Conservation (phyloP, 1,284 basidiomycete species). For the Meripilus lineatus region DNA sequence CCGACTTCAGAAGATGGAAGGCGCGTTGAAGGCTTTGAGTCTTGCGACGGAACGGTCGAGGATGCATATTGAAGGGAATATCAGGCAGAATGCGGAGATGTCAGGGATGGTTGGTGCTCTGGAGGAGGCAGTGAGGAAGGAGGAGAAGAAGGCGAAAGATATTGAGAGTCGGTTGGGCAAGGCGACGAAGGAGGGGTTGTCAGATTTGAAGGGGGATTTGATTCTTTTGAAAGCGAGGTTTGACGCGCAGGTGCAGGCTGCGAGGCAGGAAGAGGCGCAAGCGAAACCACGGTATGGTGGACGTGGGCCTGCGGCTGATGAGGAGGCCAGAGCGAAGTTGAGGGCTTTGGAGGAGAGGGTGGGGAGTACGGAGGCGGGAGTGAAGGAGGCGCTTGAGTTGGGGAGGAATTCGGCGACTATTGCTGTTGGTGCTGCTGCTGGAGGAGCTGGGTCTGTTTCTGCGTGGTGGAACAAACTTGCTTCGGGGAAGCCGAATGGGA, state of each 20-base stretch:
- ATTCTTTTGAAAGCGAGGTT: constrained; percentile 48
- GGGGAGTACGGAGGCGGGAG: constrained; percentile 58
- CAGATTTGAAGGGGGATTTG: constrained; percentile 50
- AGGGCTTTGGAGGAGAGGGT: constrained; percentile 57
- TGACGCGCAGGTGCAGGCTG: constrained; percentile 29
- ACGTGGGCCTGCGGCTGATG: constrained; percentile 33
- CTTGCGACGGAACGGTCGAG: constrained; percentile 47
- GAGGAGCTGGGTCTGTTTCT: constrained; percentile 33
- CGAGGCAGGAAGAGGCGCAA: constrained; percentile 14
- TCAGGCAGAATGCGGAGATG: constrained; percentile 45
- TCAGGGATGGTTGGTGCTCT: constrained; percentile 46
- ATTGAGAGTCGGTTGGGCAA: constrained; percentile 47
- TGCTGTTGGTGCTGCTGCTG: constrained; percentile 32
- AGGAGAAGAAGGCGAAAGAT: constrained; percentile 47
- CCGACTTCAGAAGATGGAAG: constrained; percentile 65
- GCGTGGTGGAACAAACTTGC: constrained; percentile 59
- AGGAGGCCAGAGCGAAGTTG: constrained; percentile 53
- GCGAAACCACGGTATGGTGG: constrained; percentile 18
- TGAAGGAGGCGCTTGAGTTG: constrained; percentile 66
- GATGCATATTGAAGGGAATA: constrained; percentile 45
- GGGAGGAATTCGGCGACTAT: constrained; percentile 46
- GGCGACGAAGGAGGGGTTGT: constrained; percentile 41
- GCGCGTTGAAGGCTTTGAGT: constrained; percentile 51
- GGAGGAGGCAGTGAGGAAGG: constrained; percentile 53
- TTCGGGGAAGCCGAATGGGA: constrained; percentile 34